A percentile compares a stretch with the other conserved stretches of the same genome.
Evolutionary conservation across 345 rosid species (phyloP).

Genomic region (Stellera chamaejasme): DNA sequence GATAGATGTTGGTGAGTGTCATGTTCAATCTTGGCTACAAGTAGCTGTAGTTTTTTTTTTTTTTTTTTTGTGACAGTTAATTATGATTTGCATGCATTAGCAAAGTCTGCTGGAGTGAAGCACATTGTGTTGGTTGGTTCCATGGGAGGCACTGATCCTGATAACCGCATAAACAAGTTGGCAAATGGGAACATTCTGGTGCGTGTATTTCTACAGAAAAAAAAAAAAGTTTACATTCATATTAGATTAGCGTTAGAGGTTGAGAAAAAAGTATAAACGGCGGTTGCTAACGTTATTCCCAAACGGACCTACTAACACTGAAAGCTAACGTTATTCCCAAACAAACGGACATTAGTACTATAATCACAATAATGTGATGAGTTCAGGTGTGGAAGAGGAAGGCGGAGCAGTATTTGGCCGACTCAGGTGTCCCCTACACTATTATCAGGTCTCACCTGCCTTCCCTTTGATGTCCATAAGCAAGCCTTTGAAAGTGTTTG

Average conservation of each 20-base stretch:
- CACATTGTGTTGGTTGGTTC: slow-evolving; percentile 87
- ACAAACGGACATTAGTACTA: too few relatives aligned
- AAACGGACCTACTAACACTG: too few relatives aligned
- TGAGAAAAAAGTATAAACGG: too few relatives aligned
- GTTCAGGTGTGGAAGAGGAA: slow-evolving; percentile 85
- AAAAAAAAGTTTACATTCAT: too few relatives aligned
- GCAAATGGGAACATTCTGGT: slow-evolving; percentile 87
- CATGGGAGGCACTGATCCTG: slow-evolving; percentile 77
- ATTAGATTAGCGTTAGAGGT: too few relatives aligned
- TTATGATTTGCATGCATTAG: slow-evolving; percentile 26
- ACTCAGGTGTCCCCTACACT: slow-evolving; percentile 79
- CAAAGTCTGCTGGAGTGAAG: slow-evolving; percentile 78
- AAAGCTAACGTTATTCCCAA: too few relatives aligned
- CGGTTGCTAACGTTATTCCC: too few relatives aligned
- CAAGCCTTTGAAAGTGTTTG: too few relatives aligned
- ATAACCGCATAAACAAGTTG: slow-evolving; percentile 69
- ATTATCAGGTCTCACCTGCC: slow-evolving; percentile 50
- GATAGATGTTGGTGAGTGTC: slow-evolving; percentile 62
- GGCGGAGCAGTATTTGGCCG: slow-evolving; percentile 88
- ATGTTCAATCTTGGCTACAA: background rate
- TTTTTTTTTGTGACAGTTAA: slow-evolving; percentile 7
- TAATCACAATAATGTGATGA: background rate
- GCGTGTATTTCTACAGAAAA: slow-evolving; percentile 4
- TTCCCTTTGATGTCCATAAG: background rate
- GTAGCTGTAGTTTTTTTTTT: too few relatives aligned